Conservation (phyloP, 495 filamentous ascomycete genomes). For the Hypoxylon trugodes region DNA sequence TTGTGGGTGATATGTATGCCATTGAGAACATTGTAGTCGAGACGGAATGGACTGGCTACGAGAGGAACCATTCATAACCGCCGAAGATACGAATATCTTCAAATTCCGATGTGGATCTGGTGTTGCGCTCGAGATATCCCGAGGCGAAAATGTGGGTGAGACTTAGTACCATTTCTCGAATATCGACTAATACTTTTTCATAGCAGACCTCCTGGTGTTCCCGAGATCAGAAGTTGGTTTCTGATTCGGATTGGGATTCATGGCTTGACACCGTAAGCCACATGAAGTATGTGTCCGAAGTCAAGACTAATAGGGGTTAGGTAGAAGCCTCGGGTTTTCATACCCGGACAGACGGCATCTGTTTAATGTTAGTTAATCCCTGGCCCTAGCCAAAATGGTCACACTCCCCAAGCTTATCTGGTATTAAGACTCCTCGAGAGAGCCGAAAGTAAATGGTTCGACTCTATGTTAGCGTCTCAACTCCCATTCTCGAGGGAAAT, state of each 20-base stretch:
- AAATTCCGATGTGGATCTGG: neutral
- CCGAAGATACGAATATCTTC: neutral
- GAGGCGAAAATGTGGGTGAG: neutral
- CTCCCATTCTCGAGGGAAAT: neutral
- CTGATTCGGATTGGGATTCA: neutral
- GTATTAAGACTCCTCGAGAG: conserved; percentile 2
- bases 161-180: neutral
- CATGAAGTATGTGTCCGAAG: neutral
- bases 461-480: neutral
- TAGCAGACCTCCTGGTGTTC: neutral
- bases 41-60: conserved; percentile 8
- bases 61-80: neutral
- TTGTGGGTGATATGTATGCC: neutral
- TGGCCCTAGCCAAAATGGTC: no score
- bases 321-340: neutral
- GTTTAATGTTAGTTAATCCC: neutral
- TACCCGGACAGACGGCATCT: neutral
- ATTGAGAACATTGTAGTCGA: no score
- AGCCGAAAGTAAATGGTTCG: neutral
- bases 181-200: neutral
- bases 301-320: neutral
- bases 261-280: neutral
- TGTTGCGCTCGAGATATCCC: neutral
- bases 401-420: neutral
- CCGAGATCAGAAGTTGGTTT: neutral